A percentile compares a stretch with the other conserved stretches of the same genome.
Conservation (phyloP, 1,284 basidiomycete species). For the Rhodotorula glutinis region DNA sequence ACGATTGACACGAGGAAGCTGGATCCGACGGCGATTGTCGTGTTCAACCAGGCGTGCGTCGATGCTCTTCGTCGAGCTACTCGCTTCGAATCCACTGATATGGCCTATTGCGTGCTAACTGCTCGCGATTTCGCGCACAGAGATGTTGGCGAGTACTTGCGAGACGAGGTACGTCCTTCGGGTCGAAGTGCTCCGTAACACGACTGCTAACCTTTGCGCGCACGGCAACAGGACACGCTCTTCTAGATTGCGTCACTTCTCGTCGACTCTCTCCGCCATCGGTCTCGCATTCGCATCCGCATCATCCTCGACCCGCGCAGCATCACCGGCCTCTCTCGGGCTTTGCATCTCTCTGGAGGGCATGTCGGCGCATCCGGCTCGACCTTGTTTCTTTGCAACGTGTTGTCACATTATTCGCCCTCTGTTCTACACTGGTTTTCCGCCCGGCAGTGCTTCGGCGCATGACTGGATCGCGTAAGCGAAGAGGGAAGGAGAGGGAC, state of each 20-base stretch:
- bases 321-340: too few relatives aligned
- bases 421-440: not conserved
- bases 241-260: slow-evolving; percentile 51
- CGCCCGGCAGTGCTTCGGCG: not conserved
- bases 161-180: slow-evolving; percentile 69
- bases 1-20: slow-evolving; percentile 95
- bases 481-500: too few relatives aligned
- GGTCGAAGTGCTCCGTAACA: not conserved
- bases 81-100: not conserved
- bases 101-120: too few relatives aligned
- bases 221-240: slow-evolving; percentile 61
- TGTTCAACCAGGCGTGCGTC: slow-evolving; percentile 96
- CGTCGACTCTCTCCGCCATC: not conserved
- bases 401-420: not conserved
- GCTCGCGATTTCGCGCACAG: slow-evolving; percentile 51
- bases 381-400: not conserved
- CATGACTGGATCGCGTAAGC: too few relatives aligned
- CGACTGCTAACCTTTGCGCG: slow-evolving; percentile 8
- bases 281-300: not conserved
- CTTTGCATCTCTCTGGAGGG: too few relatives aligned
- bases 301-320: too few relatives aligned
- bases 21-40: slow-evolving; percentile 96
- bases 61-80: slow-evolving; percentile 1
- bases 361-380: not conserved
- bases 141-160: slow-evolving; percentile 91